Percentiles rank a stretch among this genome's conserved stretches.
Conservation (phyloP, 345 rosid species). For the Brassica nigra region DNA sequence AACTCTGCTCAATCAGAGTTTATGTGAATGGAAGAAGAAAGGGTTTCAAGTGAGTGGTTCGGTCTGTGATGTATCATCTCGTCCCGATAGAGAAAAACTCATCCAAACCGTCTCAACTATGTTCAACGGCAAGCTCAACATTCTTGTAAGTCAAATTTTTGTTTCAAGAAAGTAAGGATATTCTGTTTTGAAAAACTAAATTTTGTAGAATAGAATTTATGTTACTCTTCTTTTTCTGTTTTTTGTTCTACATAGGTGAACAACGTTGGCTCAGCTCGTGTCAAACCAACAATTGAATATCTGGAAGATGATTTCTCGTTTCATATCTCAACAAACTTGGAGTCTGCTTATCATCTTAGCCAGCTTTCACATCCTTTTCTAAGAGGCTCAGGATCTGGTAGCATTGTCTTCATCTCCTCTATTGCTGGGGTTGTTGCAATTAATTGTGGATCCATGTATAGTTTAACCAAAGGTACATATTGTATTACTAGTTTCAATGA, state of each 20-base stretch:
- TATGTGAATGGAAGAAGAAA: constrained; percentile 24
- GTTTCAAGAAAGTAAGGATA: neutral
- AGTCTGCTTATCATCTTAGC: constrained; percentile 52
- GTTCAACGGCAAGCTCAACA: constrained; percentile 14
- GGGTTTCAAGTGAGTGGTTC: constrained; percentile 36
- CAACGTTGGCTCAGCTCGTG: constrained; percentile 45
- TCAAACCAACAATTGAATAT: constrained; percentile 49
- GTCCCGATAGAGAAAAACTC: constrained; percentile 22
- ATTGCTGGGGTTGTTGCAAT: constrained; percentile 36
- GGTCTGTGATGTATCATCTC: constrained; percentile 32
- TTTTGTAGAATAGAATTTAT: neutral
- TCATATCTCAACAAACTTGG: constrained; percentile 48
- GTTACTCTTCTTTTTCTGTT: neutral
- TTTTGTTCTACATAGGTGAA: constrained; percentile 42
- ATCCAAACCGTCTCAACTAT: constrained; percentile 13
- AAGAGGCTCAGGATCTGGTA: constrained; percentile 55
- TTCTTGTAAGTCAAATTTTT: constrained; percentile 13
- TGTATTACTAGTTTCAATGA: neutral
- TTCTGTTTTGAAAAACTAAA: neutral
- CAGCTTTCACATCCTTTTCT: constrained; percentile 55
- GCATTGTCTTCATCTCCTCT: constrained; percentile 53
- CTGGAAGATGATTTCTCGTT: constrained; percentile 46
- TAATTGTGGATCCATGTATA: constrained; percentile 37
- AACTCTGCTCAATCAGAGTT: neutral
- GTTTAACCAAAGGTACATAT: constrained; percentile 45